These are phyloP conservation scores for Fusarium fujikuroi DNA, from an alignment of 2,329 filamentous ascomycete genomes.

Conservation along the genomic window DNA sequence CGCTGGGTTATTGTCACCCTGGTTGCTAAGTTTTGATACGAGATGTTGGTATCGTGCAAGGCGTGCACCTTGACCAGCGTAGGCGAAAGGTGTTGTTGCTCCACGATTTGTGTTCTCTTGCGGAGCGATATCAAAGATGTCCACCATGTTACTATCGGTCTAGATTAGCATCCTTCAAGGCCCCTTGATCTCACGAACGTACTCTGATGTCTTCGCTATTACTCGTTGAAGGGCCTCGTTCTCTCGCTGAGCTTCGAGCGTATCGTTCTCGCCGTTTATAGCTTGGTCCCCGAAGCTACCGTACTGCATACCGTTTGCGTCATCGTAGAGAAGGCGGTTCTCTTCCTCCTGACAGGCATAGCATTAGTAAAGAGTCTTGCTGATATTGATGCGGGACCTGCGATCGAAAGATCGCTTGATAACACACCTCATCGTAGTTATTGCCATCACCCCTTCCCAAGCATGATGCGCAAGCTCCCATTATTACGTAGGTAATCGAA, in stretches of 20 bases:
- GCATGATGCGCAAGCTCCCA: slow-evolving; percentile 72
- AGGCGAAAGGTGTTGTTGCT: slow-evolving; percentile 55
- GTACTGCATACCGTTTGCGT: slow-evolving; percentile 68
- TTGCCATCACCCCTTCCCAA: slow-evolving; percentile 63
- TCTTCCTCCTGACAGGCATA: slow-evolving; percentile 62
- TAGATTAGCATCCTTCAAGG: slow-evolving; percentile 14
- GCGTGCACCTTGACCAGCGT: slow-evolving; percentile 66
- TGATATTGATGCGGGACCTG: background rate
- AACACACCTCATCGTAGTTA: slow-evolving; percentile 64
- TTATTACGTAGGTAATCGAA: slow-evolving; percentile 47
- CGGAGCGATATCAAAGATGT: slow-evolving; percentile 73
- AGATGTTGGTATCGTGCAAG: slow-evolving; percentile 70
- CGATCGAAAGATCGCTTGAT: background rate
- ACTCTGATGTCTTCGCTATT: slow-evolving; percentile 73
- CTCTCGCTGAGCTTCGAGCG: slow-evolving; percentile 71
- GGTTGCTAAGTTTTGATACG: slow-evolving; percentile 66
- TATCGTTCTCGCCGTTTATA: slow-evolving; percentile 66
- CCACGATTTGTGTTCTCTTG: slow-evolving; percentile 55
- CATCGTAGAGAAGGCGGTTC: slow-evolving; percentile 69
- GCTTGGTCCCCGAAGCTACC: slow-evolving; percentile 70
- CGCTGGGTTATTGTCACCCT: slow-evolving; percentile 53
- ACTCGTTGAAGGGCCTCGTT: slow-evolving; percentile 72
- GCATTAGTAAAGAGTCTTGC: slow-evolving; percentile 9
- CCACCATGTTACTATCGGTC: slow-evolving; percentile 69
- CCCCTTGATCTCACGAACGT: slow-evolving; percentile 40